Evolutionary conservation across 345 rosid genomes (phyloP).

Genomic region (Mallotus nudiflorus): DNA sequence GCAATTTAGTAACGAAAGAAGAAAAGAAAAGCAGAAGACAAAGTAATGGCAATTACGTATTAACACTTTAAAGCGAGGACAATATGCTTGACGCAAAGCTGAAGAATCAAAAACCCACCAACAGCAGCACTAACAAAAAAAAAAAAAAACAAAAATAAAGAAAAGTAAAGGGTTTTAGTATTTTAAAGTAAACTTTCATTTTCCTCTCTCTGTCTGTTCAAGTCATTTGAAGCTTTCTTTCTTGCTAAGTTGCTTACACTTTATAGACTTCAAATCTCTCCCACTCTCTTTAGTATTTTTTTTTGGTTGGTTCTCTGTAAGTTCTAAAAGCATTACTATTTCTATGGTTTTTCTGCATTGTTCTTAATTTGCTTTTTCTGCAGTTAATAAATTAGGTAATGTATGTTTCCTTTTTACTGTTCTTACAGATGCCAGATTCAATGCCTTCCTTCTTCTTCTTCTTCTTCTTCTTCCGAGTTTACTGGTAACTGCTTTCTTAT

Average conservation of each 20-base stretch:
- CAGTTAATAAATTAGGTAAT: not conserved
- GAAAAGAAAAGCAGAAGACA: not conserved
- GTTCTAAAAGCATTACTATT: not conserved
- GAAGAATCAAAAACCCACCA: constrained; percentile 2
- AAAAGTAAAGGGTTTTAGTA: no score
- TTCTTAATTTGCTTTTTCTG: not conserved
- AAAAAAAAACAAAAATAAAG: no score
- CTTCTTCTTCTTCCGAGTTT: no score
- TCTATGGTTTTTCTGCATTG: not conserved
- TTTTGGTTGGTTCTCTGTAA: not conserved
- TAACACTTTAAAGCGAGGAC: not conserved
- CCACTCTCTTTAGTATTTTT: no score
- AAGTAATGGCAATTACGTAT: not conserved
- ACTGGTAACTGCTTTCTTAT: not conserved
- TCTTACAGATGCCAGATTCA: not conserved
- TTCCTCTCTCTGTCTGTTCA: not conserved
- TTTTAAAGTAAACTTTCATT: not conserved
- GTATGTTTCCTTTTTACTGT: not conserved
- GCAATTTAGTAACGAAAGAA: not conserved
- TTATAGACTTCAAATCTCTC: not conserved
- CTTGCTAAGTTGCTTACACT: constrained; percentile 16
- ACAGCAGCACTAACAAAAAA: no score
- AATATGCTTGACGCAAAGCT: not conserved
- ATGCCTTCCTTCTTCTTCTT: not conserved
- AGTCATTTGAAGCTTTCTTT: not conserved